Evolutionary conservation across 345 rosid species (phyloP).

Genomic region (Gossypium arboreum): DNA sequence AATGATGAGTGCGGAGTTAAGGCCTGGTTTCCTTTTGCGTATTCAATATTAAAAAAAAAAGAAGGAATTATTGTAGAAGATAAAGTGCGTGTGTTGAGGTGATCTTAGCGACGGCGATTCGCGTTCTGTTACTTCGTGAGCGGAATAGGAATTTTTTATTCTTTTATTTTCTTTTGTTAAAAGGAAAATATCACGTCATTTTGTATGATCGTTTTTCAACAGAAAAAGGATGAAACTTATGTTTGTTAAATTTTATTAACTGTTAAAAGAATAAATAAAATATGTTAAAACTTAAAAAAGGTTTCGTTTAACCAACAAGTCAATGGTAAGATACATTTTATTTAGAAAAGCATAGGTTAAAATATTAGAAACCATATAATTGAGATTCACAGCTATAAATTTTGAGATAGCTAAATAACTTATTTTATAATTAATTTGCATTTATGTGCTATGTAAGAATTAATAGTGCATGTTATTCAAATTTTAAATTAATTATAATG

Average conservation of each 20-base stretch:
- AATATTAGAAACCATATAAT: too few species aligned
- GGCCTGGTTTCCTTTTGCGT: background rate
- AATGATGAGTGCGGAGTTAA: background rate
- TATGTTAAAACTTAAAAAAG: too few species aligned
- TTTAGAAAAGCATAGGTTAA: too few species aligned
- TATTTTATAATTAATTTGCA: too few species aligned
- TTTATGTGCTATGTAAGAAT: too few species aligned
- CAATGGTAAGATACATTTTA: too few species aligned
- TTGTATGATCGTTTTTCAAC: background rate
- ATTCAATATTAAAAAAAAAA: background rate
- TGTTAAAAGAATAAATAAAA: too few species aligned
- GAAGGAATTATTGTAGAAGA: background rate
- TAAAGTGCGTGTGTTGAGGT: background rate
- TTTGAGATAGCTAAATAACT: too few species aligned
- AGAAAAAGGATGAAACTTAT: background rate
- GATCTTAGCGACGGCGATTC: constrained; percentile 13
- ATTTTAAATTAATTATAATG: too few species aligned
- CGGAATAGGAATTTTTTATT: background rate
- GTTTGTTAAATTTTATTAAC: background rate
- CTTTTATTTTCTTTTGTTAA: background rate
- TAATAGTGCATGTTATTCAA: too few species aligned
- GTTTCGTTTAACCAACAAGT: too few species aligned
- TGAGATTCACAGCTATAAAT: too few species aligned
- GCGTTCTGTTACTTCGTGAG: constrained; percentile 5
- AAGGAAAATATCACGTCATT: background rate